Base-by-base conservation (phyloP, 495 filamentous ascomycete species). In the Oidiodendron maius region DNA sequence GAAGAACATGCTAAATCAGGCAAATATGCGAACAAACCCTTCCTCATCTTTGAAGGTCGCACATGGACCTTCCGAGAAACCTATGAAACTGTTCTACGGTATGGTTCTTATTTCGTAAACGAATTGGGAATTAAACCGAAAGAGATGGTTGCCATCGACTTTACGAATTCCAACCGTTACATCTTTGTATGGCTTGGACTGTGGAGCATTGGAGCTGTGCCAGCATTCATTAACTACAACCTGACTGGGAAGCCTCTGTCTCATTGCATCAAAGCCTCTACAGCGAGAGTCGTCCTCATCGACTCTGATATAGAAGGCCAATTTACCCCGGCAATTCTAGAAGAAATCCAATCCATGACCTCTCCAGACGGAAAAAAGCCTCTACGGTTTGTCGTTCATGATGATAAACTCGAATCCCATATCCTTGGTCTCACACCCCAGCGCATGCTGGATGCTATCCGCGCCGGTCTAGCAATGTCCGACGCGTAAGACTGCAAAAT, bases 221-320 rank as follows among this genome's bases (percentile, higher is more conserved):
- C 91, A 13, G 93, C 91, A 0, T 87, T 94, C 51, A 85, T 98
- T 67, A 98, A 98, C 63, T 95, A 93, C 65, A 97, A 97, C 57
- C 63, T 97, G 37, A 71, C 74, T 2, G 85, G 83, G 9, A 78
- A 86, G 22, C 74, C 91, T 1, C 67, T 98, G 50, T 61, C 83
- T 22, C 91, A 98, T 63, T 91, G 86, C 42, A 71, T 97, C 10
- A 80, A 72, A 44, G 76, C 79, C 9, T 86, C 87, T 0, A 83
- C 78, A 0, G 71, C 89, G 2, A 70, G 78, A 11, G 62, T 97
- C 2, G 54, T 96, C 17, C 47, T 98, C 3, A 77, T 95, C 1
- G 91, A 96, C 58, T 75, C 77, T 3, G 77, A 87, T 20, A 69
- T 93, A 12, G 71, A 65, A 2, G 36, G 42, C 2, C 70, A 72